These are phyloP conservation scores for Hemileccinum rubropunctum DNA, from an alignment of 768 basidiomycete species.

Conservation along the genomic window DNA sequence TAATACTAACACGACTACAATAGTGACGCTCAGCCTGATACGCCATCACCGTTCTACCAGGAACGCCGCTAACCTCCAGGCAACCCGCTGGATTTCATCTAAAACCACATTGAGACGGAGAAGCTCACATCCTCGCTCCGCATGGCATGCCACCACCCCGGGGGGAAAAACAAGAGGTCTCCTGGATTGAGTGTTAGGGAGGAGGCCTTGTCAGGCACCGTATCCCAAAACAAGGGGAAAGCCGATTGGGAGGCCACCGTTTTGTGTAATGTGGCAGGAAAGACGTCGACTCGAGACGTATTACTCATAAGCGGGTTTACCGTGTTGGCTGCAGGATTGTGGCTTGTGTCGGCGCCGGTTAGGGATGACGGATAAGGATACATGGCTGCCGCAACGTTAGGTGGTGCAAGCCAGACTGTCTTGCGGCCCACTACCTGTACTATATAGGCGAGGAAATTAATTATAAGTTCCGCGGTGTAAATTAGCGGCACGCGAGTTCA, in stretches of 20 bases:
- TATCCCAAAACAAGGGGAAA: conserved; percentile 52
- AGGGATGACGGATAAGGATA: conserved; percentile 43
- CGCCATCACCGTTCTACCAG: neutral
- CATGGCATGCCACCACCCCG: conserved; percentile 95
- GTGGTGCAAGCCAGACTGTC: conserved; percentile 90
- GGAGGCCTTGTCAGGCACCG: conserved; percentile 59
- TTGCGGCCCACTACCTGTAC: conserved; percentile 89
- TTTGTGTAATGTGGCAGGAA: conserved; percentile 34
- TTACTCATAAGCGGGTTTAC: conserved; percentile 61
- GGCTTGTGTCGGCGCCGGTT: conserved; percentile 14
- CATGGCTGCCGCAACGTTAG: conserved; percentile 55
- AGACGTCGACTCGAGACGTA: conserved; percentile 83
- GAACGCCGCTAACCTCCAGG: conserved; percentile 19
- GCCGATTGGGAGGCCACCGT: conserved; percentile 19
- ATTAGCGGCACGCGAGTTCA: conserved; percentile 31
- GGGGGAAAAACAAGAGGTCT: conserved; percentile 86
- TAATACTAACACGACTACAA: too few species aligned
- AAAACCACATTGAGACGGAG: conserved; percentile 93
- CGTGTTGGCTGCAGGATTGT: conserved; percentile 39
- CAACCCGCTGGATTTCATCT: conserved; percentile 29
- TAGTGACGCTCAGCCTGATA: conserved; percentile 1
- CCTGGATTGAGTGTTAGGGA: conserved; percentile 70
- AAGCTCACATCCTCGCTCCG: conserved; percentile 78
- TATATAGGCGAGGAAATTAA: conserved; percentile 28
- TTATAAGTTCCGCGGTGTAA: conserved; percentile 2